These are phyloP conservation scores for Atkinsonella hypoxylon DNA, from an alignment of 2,329 filamentous ascomycete genomes.

Conservation along the genomic window DNA sequence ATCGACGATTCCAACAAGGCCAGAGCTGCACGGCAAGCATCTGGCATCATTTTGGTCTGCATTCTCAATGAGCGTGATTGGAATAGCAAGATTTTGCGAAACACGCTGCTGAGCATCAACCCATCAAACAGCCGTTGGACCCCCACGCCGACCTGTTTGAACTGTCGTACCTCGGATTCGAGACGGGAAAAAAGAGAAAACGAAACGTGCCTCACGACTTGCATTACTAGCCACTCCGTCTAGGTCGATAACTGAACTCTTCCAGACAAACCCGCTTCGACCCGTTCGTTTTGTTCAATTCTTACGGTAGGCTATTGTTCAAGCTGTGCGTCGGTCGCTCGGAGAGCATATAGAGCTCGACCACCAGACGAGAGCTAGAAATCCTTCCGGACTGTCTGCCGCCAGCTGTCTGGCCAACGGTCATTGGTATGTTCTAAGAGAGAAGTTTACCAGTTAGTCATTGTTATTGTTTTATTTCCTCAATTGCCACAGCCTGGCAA, in stretches of 20 bases:
- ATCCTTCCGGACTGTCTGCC: not conserved
- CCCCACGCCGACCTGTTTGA: not conserved
- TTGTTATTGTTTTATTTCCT: not conserved
- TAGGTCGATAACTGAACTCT: not conserved
- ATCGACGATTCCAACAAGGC: not conserved
- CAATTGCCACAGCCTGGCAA: not conserved
- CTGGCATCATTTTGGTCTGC: not conserved
- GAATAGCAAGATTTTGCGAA: not conserved
- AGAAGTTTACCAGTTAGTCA: not conserved
- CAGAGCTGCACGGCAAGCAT: not conserved
- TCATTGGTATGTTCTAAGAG: not conserved
- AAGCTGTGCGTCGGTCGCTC: not conserved
- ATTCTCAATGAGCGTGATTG: not conserved
- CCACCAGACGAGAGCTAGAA: not conserved
- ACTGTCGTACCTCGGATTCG: conserved; percentile 1
- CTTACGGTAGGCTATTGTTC: not conserved
- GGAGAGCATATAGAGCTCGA: too few species aligned
- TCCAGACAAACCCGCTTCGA: not conserved
- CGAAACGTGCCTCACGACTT: conserved; percentile 1
- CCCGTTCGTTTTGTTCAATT: not conserved
- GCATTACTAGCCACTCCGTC: conserved; percentile 1
- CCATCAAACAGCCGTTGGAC: not conserved
- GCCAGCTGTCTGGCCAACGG: not conserved
- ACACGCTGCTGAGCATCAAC: not conserved
- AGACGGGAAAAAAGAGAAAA: conserved; percentile 4